Base-by-base conservation (phyloP, 768 basidiomycete species). In the Lactifluus volemus region DNA sequence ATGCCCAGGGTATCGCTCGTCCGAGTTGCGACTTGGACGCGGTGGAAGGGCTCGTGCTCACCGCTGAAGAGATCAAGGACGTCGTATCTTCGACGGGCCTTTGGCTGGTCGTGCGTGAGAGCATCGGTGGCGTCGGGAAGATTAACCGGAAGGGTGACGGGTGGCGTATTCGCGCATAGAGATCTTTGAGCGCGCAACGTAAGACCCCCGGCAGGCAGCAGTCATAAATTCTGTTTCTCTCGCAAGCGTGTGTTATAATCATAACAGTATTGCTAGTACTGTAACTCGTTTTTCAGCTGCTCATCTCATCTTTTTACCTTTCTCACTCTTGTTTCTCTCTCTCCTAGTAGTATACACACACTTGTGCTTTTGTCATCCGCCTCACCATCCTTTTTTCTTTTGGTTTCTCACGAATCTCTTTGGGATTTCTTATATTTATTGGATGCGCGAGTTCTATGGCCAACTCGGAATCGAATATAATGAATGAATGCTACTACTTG, bases 51-150 rank as follows among this genome's bases (percentile, higher is more conserved):
- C 72, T 91, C 45, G 73, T 83, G 36, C 73, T 98, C 53, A 89
- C 84, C 1, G 92, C 91, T 49, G 94, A 96, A 74, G 92, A 95
- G 72, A 86, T 97, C 73, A 95, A 97, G 74, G 95, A 98, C 74
- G 79, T 91, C 17, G 84, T 96, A 59, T 90, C 87, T 67, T 86
- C 84, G 44, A 96, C 91, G 0, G 89, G 84, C 5, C 75, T 97
- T 71, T 98, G 94, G 93, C 73, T 98, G 54, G 86, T 93, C 19
- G 92, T 95, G 2, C 78, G 95, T 52, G 93, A 98, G 72, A 85
- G 85, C n/a, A 91, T 96, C 71, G 92, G 92, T 1, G 94, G 94
- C 2, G 81, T 95, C 44, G 92, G 90, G 7, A 85, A 82, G 73
- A 85, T 87, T 42, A 82, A 76, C 63, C 75, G 89, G 72, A 89